These are phyloP conservation scores for Medicago lupulina DNA, from an alignment of 306 rosid genomes.

Conservation along the genomic window DNA sequence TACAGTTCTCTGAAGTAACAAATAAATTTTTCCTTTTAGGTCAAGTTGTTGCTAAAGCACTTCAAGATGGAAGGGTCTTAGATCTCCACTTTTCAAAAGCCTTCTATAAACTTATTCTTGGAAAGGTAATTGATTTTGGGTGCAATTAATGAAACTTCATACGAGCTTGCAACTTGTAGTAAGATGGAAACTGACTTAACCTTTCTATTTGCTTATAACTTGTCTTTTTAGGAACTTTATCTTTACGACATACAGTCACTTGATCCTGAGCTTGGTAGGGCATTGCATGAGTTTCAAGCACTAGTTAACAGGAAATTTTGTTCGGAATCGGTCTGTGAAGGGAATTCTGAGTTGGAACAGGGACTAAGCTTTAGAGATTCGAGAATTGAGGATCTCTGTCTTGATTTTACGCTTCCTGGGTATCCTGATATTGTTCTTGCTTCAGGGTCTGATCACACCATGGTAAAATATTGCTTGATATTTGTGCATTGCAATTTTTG, in stretches of 20 bases:
- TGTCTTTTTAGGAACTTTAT: constrained; percentile 67
- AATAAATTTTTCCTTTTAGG: constrained; percentile 85
- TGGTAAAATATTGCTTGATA: constrained; percentile 52
- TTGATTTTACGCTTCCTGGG: constrained; percentile 96
- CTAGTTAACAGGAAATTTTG: constrained; percentile 56
- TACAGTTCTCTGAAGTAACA: constrained; percentile 62
- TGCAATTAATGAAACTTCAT: constrained; percentile 32
- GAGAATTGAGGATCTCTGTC: constrained; percentile 88
- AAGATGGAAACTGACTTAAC: constrained; percentile 35
- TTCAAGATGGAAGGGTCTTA: constrained; percentile 95
- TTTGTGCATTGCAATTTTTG: constrained; percentile 34
- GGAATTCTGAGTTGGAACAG: constrained; percentile 44
- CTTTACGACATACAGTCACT: constrained; percentile 80
- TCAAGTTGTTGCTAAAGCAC: constrained; percentile 86
- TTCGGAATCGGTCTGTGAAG: constrained; percentile 55
- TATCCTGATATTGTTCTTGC: constrained; percentile 77
- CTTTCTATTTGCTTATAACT: constrained; percentile 29
- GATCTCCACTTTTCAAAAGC: constrained; percentile 91
- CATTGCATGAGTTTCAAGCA: constrained; percentile 88
- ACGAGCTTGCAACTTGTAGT: constrained; percentile 27
- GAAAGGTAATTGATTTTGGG: constrained; percentile 66
- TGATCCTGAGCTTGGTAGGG: constrained; percentile 86
- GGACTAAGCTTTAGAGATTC: constrained; percentile 61
- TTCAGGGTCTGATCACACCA: constrained; percentile 57
- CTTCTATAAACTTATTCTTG: constrained; percentile 87